phyloP scores from a whole-genome alignment of 129 eudicot genomes.

The Cynara cardunculus region DNA sequence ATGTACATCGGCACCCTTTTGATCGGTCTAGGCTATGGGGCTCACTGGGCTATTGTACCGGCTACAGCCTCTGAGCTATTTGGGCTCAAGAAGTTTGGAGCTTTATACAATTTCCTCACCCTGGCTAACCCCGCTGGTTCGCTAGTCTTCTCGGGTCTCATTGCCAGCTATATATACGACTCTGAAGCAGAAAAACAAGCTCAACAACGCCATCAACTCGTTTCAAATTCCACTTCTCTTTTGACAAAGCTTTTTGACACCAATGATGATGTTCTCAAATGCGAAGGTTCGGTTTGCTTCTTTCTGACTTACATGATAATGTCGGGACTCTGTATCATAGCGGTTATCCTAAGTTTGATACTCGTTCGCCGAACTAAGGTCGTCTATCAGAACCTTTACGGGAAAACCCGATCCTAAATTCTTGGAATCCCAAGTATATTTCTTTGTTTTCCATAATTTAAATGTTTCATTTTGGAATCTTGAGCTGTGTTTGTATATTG shows the following conservation, averaged over 20 bases:
- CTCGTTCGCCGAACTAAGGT: slow-evolving; percentile 81
- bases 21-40: slow-evolving; percentile 94
- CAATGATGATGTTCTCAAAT: slow-evolving; percentile 70
- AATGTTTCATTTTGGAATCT: slow-evolving; percentile 6
- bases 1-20: slow-evolving; percentile 88
- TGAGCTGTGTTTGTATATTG: slow-evolving; percentile 22
- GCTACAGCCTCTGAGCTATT: slow-evolving; percentile 94
- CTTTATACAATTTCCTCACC: slow-evolving; percentile 89
- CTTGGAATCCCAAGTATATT: not conserved
- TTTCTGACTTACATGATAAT: slow-evolving; percentile 67
- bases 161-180: slow-evolving; percentile 89
- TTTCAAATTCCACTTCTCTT: slow-evolving; percentile 30
- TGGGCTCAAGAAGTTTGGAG: slow-evolving; percentile 89
- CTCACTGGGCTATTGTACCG: slow-evolving; percentile 95
- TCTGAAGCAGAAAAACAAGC: slow-evolving; percentile 92
- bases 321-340: slow-evolving; percentile 80
- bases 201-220: slow-evolving; percentile 25
- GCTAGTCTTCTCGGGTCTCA: slow-evolving; percentile 69
- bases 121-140: slow-evolving; percentile 95
- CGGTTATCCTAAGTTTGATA: slow-evolving; percentile 66
- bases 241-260: slow-evolving; percentile 30
- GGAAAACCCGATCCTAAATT: slow-evolving; percentile 50
- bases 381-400: slow-evolving; percentile 76
- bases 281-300: slow-evolving; percentile 82
- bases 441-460: not conserved